These are phyloP conservation scores for Senna siamea DNA, from an alignment of 306 rosid genomes.

Conservation along the genomic window DNA sequence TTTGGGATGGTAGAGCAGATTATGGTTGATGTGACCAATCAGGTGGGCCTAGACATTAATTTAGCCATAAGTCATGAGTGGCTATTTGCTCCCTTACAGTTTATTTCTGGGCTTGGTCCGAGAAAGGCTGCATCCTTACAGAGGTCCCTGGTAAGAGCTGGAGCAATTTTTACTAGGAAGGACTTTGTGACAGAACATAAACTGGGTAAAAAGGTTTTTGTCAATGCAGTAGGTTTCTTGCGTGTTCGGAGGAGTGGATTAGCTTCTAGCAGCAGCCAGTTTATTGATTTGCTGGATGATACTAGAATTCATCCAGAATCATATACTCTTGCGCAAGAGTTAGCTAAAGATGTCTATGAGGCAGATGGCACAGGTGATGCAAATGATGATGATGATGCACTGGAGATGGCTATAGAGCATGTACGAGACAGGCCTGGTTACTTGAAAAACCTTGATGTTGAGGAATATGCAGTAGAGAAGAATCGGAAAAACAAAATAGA, in stretches of 20 bases:
- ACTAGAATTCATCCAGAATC: slow-evolving; percentile 99
- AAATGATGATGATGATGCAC: slow-evolving; percentile 87
- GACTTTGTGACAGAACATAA: slow-evolving; percentile 79
- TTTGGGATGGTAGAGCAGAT: slow-evolving; percentile 88
- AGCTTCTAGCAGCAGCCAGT: slow-evolving; percentile 90
- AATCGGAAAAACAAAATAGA: slow-evolving; percentile 65
- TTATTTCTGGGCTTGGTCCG: slow-evolving; percentile 97
- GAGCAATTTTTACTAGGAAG: slow-evolving; percentile 87
- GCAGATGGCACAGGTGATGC: slow-evolving; percentile 74
- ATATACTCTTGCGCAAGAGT: slow-evolving; percentile 83
- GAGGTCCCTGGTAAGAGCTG: slow-evolving; percentile 86
- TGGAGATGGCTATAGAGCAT: slow-evolving; percentile 98
- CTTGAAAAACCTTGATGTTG: slow-evolving; percentile 78
- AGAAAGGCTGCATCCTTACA: slow-evolving; percentile 96
- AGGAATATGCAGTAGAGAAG: slow-evolving; percentile 71
- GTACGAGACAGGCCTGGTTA: slow-evolving; percentile 86
- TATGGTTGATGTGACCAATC: slow-evolving; percentile 93
- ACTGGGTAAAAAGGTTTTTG: slow-evolving; percentile 92
- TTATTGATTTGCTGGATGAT: slow-evolving; percentile 94
- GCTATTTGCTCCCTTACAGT: slow-evolving; percentile 90
- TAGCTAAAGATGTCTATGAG: slow-evolving; percentile 93
- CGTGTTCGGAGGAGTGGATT: slow-evolving; percentile 94
- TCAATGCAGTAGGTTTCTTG: slow-evolving; percentile 92
- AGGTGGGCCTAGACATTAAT: slow-evolving; percentile 92
- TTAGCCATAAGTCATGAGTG: slow-evolving; percentile 90